Evolutionary conservation across 2,329 filamentous ascomycete genomes (phyloP), one percentile per base, ranked within the genome.

Genomic region (Beauveria bassiana): DNA sequence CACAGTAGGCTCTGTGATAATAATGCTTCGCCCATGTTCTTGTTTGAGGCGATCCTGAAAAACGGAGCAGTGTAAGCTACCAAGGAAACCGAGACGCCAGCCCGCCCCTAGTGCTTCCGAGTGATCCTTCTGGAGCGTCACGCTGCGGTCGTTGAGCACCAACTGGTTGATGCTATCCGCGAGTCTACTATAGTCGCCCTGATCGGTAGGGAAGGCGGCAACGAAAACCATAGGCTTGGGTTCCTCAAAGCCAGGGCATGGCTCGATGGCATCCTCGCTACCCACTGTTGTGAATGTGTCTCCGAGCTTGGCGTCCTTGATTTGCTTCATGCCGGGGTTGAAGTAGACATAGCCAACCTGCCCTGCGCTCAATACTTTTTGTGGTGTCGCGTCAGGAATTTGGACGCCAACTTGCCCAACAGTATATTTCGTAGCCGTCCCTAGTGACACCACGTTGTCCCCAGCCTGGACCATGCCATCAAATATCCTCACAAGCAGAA

Each of bases 201-300:
- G 92, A 69, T 99, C 93, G 0, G 93, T 92, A 0, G 95, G 95
- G 68, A 96, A 99, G 0, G 95, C 95, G 1, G 93, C 93, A 4
- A 99, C 95, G 68, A 99, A 99, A 5, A 99, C 95, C 95, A 99
- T 99, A 6, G 93, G 89, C 73, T 99, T 96, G 1, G 95, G 93
- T 73, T 99, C 95, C 71, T 96, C 93, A 64, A 99, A 99, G 2
- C 93, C 95, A 0, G 92, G 91, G 59, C 93, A 87, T 14, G 90
- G 86, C 72, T 93, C 82, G 2, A 99, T 92, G 0, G 81, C 70
- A 62, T 85, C 84, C 75, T 96, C 90, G 24, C 79, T 86, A 2
- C 91, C 92, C 3, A 92, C 82, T 1, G 84, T 89, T 0, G 95
- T 98, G 69, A 92, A 96, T 0, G 95, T 99, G 70, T 99, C 95